Conservation (phyloP, 2,329 filamentous ascomycete species). For the Thielaviopsis euricoi region DNA sequence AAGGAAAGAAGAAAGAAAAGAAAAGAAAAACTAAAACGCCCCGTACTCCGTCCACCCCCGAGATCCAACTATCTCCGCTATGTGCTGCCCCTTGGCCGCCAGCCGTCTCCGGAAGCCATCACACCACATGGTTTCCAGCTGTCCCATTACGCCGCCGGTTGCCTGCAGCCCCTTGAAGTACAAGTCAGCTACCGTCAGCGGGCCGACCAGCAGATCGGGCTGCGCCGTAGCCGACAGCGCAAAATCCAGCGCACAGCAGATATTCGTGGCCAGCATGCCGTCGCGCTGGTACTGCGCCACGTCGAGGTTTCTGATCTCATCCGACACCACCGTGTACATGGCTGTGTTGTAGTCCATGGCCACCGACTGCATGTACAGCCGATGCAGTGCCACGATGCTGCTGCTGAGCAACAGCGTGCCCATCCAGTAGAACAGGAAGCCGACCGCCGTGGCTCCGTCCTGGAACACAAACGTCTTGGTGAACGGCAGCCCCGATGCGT, state of each 20-base stretch:
- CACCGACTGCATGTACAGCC: slow-evolving; percentile 27
- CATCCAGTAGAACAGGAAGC: slow-evolving; percentile 38
- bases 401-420: slow-evolving; percentile 31
- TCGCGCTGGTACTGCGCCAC: slow-evolving; percentile 27
- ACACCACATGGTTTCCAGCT: slow-evolving; percentile 32
- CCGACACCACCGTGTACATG: slow-evolving; percentile 23
- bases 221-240: slow-evolving; percentile 26
- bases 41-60: slow-evolving; percentile 19
- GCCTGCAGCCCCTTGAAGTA: slow-evolving; percentile 25
- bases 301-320: slow-evolving; percentile 25
- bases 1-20: not conserved
- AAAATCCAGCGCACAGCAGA: slow-evolving; percentile 35
- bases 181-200: slow-evolving; percentile 26
- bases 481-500: slow-evolving; percentile 24
- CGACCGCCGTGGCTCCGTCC: slow-evolving; percentile 26
- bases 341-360: slow-evolving; percentile 21
- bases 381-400: slow-evolving; percentile 29
- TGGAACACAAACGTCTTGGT: slow-evolving; percentile 28
- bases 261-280: slow-evolving; percentile 28
- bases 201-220: slow-evolving; percentile 29
- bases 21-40: slow-evolving; percentile 1
- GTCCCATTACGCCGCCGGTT: slow-evolving; percentile 22
- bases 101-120: slow-evolving; percentile 26
- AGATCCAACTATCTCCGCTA: slow-evolving; percentile 24
- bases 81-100: slow-evolving; percentile 23